Percentiles rank a stretch among this genome's conserved stretches.
Evolutionary conservation across 2,329 filamentous ascomycete genomes (phyloP).

Genomic region (Neofusicoccum laricinum): DNA sequence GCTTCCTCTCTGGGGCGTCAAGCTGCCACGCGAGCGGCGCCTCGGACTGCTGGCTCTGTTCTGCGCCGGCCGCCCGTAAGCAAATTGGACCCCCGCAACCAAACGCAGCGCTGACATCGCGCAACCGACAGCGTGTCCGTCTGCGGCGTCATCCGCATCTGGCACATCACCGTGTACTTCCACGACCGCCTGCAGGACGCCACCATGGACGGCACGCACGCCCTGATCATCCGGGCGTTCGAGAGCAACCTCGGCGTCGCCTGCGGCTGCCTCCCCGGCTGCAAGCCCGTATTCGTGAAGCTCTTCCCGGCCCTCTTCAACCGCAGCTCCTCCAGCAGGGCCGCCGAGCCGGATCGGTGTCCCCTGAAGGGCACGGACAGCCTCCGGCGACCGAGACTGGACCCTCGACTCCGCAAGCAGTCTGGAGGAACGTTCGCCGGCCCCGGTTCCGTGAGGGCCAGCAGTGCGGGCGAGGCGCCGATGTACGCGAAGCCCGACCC

Average conservation of each 20-base stretch:
- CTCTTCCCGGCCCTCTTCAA: constrained; percentile 47
- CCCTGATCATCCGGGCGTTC: constrained; percentile 26
- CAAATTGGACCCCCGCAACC: no score
- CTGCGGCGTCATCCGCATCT: constrained; percentile 28
- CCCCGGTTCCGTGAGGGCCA: no score
- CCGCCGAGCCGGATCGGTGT: no score
- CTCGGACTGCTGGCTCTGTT: constrained; percentile 29
- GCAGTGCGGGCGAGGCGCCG: no score
- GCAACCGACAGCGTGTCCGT: constrained; percentile 22
- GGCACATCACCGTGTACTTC: background rate
- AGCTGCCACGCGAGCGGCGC: constrained; percentile 26
- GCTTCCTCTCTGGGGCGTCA: constrained; percentile 26
- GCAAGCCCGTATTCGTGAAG: constrained; percentile 28
- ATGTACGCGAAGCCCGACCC: no score
- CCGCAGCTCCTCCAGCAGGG: background rate
- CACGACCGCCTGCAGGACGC: background rate
- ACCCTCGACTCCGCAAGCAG: no score
- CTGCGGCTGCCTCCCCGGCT: constrained; percentile 30
- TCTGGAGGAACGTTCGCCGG: no score
- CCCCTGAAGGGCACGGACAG: background rate
- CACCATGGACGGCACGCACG: constrained; percentile 23
- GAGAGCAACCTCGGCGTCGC: constrained; percentile 28
- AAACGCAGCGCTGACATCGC: no score
- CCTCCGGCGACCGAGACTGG: background rate
- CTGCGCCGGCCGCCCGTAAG: constrained; percentile 34